A percentile compares a stretch with the other conserved stretches of the same genome.
Conservation (phyloP, 1,284 basidiomycete genomes). For the Grifola frondosa region DNA sequence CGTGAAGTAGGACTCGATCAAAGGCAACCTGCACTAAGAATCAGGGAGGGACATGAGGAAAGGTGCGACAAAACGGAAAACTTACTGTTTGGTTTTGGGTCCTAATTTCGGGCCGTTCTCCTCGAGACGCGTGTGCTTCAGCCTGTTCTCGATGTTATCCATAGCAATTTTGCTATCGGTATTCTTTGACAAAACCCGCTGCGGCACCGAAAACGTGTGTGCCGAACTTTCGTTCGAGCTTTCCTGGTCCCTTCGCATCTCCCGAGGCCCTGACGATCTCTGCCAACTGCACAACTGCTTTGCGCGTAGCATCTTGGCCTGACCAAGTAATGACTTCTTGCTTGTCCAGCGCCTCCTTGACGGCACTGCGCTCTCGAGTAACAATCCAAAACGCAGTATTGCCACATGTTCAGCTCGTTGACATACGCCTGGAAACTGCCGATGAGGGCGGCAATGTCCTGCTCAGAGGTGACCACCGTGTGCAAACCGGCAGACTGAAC, state of each 20-base stretch:
- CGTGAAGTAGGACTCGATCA: constrained; percentile 90
- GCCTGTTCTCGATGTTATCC: constrained; percentile 69
- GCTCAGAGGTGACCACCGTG: constrained; percentile 57
- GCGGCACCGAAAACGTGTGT: constrained; percentile 62
- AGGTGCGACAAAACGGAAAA: constrained; percentile 11
- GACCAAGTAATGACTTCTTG: constrained; percentile 49
- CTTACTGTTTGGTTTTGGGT: constrained; percentile 72
- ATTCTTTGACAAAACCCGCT: constrained; percentile 69
- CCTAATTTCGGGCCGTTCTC: constrained; percentile 80
- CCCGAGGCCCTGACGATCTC: constrained; percentile 53
- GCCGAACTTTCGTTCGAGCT: constrained; percentile 65
- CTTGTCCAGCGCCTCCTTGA: constrained; percentile 50
- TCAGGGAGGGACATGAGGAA: constrained; percentile 5
- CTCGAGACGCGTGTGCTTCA: constrained; percentile 80
- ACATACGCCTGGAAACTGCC: constrained; percentile 60
- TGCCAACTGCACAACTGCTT: constrained; percentile 67
- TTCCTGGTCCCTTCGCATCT: constrained; percentile 54
- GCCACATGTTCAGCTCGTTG: constrained; percentile 75
- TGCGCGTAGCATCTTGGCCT: constrained; percentile 53
- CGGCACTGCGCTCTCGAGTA: constrained; percentile 50
- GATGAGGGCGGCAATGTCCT: constrained; percentile 69
- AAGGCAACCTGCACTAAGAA: constrained; percentile 57
- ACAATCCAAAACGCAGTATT: constrained; percentile 88
- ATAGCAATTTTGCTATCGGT: constrained; percentile 76
- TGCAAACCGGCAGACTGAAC: constrained; percentile 71